Base-by-base conservation (phyloP, 2,329 filamentous ascomycete species). In the Colletotrichum viniferum region DNA sequence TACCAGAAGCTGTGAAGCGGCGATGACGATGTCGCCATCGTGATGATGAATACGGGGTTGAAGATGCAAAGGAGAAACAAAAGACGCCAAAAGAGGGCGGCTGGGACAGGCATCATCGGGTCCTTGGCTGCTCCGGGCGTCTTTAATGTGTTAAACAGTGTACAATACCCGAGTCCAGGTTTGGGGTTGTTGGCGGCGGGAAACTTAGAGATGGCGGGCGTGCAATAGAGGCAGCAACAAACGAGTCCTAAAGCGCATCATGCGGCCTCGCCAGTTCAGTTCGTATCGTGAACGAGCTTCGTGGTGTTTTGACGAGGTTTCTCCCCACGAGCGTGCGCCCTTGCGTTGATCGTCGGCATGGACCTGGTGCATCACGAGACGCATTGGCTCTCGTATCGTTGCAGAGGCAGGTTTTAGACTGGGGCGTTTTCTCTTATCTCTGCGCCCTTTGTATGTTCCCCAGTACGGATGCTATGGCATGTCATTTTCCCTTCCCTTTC, bases 1-100 rank as follows among this genome's bases (percentile, higher is more conserved):
- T 98, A 98, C 87, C 94, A 98, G 91, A 98, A 98, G 88, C 88
- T 98, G 87, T 98, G 73, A 71, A 38, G 69, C 10, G 28, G 36
- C n/a, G 36, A 28, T 18, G 12, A 58, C 24, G 18, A 28, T 26
- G 24, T 26, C 34, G 34, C 21, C 30, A n/a, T 26, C 43, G 69
- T 36, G 58, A 34, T 38, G 73, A 60, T 18, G 67, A 52, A 73
- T 24, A 63, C 14, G 43, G 36, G 30, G 32, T 10, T 26, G 18
- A 26, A 34, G 30, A 52, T 21, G 69, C 34, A 18, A 21, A 68
- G 63, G 16, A 61, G 61, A 21, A 21, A 34, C 7, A 14, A 64
- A 69, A 63, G 68, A 71, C 63, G 18, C 43, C 43, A 30, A 38
- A 24, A 69, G 48, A 60, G 21, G 48, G 32, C 64, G 58, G 69